Base-by-base conservation (phyloP, 805 yeast species). In the Teunomyces lycoperdinae region DNA sequence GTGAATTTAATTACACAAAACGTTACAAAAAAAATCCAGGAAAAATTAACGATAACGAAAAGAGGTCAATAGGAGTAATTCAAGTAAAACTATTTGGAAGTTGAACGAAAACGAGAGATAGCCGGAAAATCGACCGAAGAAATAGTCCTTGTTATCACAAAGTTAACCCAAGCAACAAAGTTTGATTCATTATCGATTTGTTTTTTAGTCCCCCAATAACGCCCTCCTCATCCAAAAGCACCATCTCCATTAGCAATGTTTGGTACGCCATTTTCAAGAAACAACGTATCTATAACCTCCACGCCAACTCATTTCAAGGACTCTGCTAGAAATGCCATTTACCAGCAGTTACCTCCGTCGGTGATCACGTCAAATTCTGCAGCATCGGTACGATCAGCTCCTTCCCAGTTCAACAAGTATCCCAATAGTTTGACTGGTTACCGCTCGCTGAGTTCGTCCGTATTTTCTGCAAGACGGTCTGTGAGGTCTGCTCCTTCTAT, bases 401-500 rank as follows among this genome's bases (percentile, higher is more conserved):
- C 77, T 1, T 58, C 71, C 3, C 66, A 62, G 46, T 56, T 59
- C 44, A 61, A 61, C 31, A 35, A 50, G 51, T 43, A 49, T 29
- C 57, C 57, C 44, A 41, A 41, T 26, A 30, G 27, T 14, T 29
- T 14, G 11, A 41, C 43, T 3, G 65, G 62, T 59, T 64, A 62
- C 33, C 56, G 61, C 31, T 64, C 69, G 50, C 70, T 64, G 71
- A 62, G 65, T n/a, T 67, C 71, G 45, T 62, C 70, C 35, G 61
- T 72, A 6, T 73, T 71, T 51, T 66, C 72, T 14, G 63, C 65
- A 5, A 68, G 67, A 46, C 52, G 76, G 38, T 64, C 72, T 4
- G 73, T 70, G 14, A 55, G 77, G 27, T 64, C 71, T n/a, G 76
- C 77, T 1, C 77, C 77, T 2, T 68, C 74, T 14, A 58, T 71